phyloP scores from a whole-genome alignment of 768 basidiomycete species.

The Lentinula detonsa region DNA sequence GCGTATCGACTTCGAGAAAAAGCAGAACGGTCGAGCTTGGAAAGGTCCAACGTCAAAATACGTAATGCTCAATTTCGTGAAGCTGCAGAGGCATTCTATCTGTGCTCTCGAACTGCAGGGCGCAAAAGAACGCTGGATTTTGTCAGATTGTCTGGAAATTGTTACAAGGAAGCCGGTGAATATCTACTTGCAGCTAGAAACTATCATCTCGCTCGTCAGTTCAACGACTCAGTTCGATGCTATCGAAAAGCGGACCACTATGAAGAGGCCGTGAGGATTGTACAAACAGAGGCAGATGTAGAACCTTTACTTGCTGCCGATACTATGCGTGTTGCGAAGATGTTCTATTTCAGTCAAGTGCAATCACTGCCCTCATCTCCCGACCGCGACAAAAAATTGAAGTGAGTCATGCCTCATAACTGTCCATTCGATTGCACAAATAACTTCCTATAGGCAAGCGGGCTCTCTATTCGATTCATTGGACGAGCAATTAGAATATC shows the following conservation, averaged over 20 bases:
- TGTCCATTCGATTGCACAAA: neutral
- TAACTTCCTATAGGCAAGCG: slow-evolving; percentile 32
- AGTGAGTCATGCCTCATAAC: slow-evolving; percentile 15
- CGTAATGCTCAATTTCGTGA: slow-evolving; percentile 21
- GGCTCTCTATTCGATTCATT: slow-evolving; percentile 39
- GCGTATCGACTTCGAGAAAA: slow-evolving; percentile 39
- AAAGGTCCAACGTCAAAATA: slow-evolving; percentile 12
- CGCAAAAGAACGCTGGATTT: slow-evolving; percentile 27
- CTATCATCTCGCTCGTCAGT: slow-evolving; percentile 37
- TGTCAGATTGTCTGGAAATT: slow-evolving; percentile 38
- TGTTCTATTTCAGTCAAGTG: slow-evolving; percentile 36
- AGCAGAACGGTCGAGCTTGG: slow-evolving; percentile 25
- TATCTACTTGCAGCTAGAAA: slow-evolving; percentile 36
- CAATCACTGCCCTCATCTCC: neutral
- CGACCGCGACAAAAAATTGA: slow-evolving; percentile 14
- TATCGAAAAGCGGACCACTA: slow-evolving; percentile 47
- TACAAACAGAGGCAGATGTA: slow-evolving; percentile 29
- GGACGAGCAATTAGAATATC: slow-evolving; percentile 51
- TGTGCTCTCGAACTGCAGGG: slow-evolving; percentile 28
- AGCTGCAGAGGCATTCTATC: slow-evolving; percentile 46
- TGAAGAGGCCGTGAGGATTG: slow-evolving; percentile 45
- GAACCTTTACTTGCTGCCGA: slow-evolving; percentile 21
- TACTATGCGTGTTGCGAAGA: slow-evolving; percentile 37
- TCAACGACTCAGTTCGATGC: slow-evolving; percentile 34
- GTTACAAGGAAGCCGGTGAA: slow-evolving; percentile 35